Conservation (phyloP, 805 yeast species). For the Wickerhamomyces kurtzmanii region DNA sequence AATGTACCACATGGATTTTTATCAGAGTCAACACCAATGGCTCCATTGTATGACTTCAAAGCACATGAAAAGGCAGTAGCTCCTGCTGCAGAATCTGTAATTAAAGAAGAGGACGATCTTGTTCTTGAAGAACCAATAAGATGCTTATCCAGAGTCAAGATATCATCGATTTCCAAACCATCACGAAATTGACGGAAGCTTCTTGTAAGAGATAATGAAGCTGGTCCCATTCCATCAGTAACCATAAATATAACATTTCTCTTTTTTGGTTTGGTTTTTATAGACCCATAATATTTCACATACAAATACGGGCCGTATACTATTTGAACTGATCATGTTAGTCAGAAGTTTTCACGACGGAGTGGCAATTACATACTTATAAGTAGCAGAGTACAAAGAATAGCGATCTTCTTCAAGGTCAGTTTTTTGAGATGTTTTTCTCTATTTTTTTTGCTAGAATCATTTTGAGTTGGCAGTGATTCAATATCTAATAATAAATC, state of each 20-base stretch:
- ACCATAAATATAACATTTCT: slow-evolving; percentile 81
- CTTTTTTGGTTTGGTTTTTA: slow-evolving; percentile 22
- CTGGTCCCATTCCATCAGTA: slow-evolving; percentile 95
- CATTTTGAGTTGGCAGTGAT: no score
- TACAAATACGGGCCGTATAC: no score
- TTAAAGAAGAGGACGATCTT: slow-evolving; percentile 61
- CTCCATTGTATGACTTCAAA: slow-evolving; percentile 78
- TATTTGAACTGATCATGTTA: no score
- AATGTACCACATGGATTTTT: slow-evolving; percentile 79
- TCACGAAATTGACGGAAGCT: slow-evolving; percentile 60
- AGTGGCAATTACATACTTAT: no score
- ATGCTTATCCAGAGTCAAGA: slow-evolving; percentile 54
- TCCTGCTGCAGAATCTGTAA: slow-evolving; percentile 96
- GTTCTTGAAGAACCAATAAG: slow-evolving; percentile 83
- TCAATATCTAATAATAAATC: no score
- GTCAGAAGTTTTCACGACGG: no score
- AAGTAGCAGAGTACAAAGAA: no score
- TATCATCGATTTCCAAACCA: slow-evolving; percentile 40
- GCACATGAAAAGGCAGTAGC: slow-evolving; percentile 92
- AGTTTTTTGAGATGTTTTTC: no score
- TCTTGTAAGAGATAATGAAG: slow-evolving; percentile 72
- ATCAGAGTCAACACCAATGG: slow-evolving; percentile 72
- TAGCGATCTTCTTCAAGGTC: no score
- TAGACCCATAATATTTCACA: no score
- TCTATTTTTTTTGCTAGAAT: no score